Percentiles rank a stretch among this genome's conserved stretches.
Evolutionary conservation across 208 protist species (phyloP).

Genomic region (Wallacemonas sp.): DNA sequence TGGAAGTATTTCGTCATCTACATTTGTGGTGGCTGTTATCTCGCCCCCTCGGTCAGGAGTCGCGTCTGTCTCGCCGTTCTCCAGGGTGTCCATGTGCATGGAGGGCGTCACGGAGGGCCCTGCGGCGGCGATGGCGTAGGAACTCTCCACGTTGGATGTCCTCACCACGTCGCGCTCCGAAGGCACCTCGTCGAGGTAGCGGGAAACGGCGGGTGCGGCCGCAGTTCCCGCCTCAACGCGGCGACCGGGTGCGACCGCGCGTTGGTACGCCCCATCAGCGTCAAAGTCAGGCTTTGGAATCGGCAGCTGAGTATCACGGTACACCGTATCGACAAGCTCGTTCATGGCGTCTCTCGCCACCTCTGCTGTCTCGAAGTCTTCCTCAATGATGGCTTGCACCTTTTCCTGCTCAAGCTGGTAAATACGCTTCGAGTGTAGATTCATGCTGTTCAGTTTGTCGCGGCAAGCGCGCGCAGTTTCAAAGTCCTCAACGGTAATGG

Average conservation of each 20-base stretch:
- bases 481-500: conserved; percentile 67
- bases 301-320: conserved; percentile 43
- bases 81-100: no score
- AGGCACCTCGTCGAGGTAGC: neutral
- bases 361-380: conserved; percentile 86
- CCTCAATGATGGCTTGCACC: conserved; percentile 87
- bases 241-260: neutral
- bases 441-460: conserved; percentile 73
- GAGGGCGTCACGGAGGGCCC: no score
- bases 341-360: conserved; percentile 73
- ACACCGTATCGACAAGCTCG: conserved; percentile 48
- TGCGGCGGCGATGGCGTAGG: no score
- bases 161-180: neutral
- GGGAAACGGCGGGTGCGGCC: neutral
- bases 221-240: neutral
- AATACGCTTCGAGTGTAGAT: conserved; percentile 52
- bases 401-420: conserved; percentile 87
- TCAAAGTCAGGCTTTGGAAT: conserved; percentile 7
- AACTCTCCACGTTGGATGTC: neutral
- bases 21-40: neutral
- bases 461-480: conserved; percentile 56
- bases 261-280: neutral
- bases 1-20: neutral
- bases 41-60: no score
- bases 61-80: no score